Base-by-base conservation (phyloP, 441 rosid genomes). In the Adansonia madagascariensis region DNA sequence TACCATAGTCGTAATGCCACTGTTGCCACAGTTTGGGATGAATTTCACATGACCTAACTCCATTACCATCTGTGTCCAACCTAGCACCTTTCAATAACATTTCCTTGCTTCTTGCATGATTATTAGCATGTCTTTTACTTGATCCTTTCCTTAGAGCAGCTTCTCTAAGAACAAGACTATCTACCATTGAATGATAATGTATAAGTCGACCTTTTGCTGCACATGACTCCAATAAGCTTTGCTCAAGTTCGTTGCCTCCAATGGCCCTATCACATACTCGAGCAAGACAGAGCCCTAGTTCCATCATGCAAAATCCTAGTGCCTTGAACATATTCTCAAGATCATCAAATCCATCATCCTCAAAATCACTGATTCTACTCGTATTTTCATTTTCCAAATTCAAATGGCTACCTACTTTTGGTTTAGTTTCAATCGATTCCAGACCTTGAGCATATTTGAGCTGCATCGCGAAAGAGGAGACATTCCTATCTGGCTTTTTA, bases 1-100 rank as follows among this genome's bases (percentile, higher is more conserved):
- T 84, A 50, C 98, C 94, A 75, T 91, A 94, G 83, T 94, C 99
- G 82, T 88, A 94, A 85, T 94, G 99, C 97, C 99, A 94, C 69
- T 89, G 92, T 88, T 95, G 98, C 99, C 99, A 94, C 6, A 92
- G 82, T 75, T 80, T 78, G 77, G 80, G 73, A 79, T 27, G 49
- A 70, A 74, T 71, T 75, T 78, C 86, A 76, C 17, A 35, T 47
- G 79, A 56, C 47, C 75, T 71, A 60, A 70, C 63, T 68, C 78
- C 85, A 59, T 78, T n/a, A 20, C 74, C 76, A 59, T 59, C 56
- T 47, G 75, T 35, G 71, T 65, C 81, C 70, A 71, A 64, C 66
- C 73, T 78, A 5, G 59, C 17, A 39, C 57, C 73, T 79, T 78
- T 77, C 20, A 43, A 64, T 66, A 22, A 74, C 11, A 43, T 76